Evolutionary conservation across 2,329 filamentous ascomycete species (phyloP), one percentile per base, ranked within the genome.

Genomic region (Sarocladiaceae sp.): DNA sequence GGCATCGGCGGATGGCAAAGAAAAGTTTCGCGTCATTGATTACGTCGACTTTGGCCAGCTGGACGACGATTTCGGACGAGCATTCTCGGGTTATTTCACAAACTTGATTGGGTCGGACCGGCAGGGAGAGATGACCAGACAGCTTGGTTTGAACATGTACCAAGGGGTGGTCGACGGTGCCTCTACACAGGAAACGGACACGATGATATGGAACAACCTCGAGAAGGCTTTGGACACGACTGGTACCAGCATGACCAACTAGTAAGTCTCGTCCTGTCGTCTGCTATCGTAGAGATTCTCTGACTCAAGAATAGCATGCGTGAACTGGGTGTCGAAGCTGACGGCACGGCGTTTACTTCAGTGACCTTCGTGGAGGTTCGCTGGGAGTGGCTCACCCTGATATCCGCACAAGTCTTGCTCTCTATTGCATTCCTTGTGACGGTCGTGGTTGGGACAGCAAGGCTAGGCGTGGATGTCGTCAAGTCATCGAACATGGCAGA

Each of bases 301-400:
- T 15, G 16, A 10, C 16, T 31, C 20, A 26, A 27, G 23, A 16
- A 20, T 18, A 43, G 40, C 40, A 33, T 43, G 40, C 40, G 40
- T 11, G 40, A 43, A 16, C 5, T 16, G n/a, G 27, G 26, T 29
- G 27, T 24, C 10, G 35, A 20, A 16, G n/a, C 7, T 6, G 20
- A 39, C 40, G 47, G 45, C n/a, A 26, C 44, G 11, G 44, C 42
- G 4, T 16, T 46, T 18, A 20, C 18, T 3, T 34, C 43, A 4
- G 43, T 51, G 35, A 51, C 45, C 0, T 50, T 45, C 18, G 47
- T 54, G 13, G 6, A 33, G 6, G 45, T 54, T 3, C 46, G 49
- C 10, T 53, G 51, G 52, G 45, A 34, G 11, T 51, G 52, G 52
- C 45, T 54, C 7, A 41, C 48, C 0, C 47, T 54, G 6, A 33